phyloP scores from a whole-genome alignment of 441 rosid genomes.

The Pelargonium citronellum region DNA sequence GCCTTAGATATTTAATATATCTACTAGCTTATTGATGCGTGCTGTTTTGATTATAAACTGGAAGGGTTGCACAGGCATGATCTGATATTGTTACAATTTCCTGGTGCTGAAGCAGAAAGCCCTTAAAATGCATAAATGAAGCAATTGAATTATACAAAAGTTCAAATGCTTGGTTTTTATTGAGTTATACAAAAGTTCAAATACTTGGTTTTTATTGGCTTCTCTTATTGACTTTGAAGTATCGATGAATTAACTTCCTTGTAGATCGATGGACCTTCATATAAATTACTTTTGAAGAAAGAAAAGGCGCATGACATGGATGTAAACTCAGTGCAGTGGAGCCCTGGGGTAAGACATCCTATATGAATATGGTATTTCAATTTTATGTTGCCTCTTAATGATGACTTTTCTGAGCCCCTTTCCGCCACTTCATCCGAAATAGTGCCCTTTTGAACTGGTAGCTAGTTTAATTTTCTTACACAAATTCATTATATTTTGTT shows the following conservation, averaged over 20 bases:
- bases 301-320: slow-evolving; percentile 93
- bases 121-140: background rate
- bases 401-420: background rate
- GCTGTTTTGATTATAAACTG: no score
- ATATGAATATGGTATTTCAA: background rate
- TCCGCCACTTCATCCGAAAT: background rate
- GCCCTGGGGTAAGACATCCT: slow-evolving; percentile 53
- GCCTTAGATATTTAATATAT: no score
- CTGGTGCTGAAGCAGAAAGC: background rate
- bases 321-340: slow-evolving; percentile 78
- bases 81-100: background rate
- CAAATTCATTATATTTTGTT: background rate
- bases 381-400: background rate
- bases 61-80: no score
- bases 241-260: slow-evolving; percentile 13
- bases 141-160: background rate
- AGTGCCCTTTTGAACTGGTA: background rate
- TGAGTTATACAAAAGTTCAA: no score
- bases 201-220: background rate
- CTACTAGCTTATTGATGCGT: no score
- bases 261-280: slow-evolving; percentile 46
- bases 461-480: background rate
- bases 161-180: background rate
- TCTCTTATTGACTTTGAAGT: background rate
- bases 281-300: slow-evolving; percentile 41